phyloP scores from a whole-genome alignment of 306 rosid genomes.

The Senna siamea region DNA sequence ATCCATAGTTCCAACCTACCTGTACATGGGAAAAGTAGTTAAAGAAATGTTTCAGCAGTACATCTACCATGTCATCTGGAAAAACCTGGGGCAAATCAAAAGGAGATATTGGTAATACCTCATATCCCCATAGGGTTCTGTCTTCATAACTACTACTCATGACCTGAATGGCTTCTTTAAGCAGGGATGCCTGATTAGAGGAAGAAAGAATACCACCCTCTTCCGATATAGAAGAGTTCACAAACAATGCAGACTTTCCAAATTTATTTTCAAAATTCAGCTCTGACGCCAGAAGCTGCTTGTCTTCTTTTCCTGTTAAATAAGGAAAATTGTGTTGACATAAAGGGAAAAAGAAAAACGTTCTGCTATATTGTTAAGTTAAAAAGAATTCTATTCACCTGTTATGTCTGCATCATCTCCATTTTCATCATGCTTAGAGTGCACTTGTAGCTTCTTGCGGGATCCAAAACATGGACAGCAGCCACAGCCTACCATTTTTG shows the following conservation, averaged over 20 bases:
- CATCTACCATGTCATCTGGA: background rate
- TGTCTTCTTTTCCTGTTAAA: conserved; percentile 66
- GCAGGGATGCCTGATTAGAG: conserved; percentile 75
- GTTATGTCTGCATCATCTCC: conserved; percentile 65
- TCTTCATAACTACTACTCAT: conserved; percentile 90
- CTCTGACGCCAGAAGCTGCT: conserved; percentile 67
- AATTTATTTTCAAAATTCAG: conserved; percentile 79
- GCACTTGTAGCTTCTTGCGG: conserved; percentile 56
- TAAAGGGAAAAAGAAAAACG: background rate
- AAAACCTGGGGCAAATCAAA: background rate
- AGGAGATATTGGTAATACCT: conserved; percentile 56
- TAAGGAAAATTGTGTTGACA: conserved; percentile 14
- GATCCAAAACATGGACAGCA: conserved; percentile 40
- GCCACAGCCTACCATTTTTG: conserved; percentile 39
- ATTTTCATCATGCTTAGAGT: conserved; percentile 70
- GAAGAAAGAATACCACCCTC: conserved; percentile 87
- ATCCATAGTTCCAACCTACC: conserved; percentile 93
- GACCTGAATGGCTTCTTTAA: conserved; percentile 94
- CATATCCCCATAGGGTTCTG: conserved; percentile 89
- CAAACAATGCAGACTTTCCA: conserved; percentile 74
- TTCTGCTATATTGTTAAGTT: background rate
- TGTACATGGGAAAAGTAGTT: conserved; percentile 42
- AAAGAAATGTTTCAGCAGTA: conserved; percentile 28
- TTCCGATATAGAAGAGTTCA: conserved; percentile 81
- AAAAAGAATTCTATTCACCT: conserved; percentile 44